These are phyloP conservation scores for Nicotiana undulata DNA, from an alignment of 257 asterid genomes.

Conservation along the genomic window DNA sequence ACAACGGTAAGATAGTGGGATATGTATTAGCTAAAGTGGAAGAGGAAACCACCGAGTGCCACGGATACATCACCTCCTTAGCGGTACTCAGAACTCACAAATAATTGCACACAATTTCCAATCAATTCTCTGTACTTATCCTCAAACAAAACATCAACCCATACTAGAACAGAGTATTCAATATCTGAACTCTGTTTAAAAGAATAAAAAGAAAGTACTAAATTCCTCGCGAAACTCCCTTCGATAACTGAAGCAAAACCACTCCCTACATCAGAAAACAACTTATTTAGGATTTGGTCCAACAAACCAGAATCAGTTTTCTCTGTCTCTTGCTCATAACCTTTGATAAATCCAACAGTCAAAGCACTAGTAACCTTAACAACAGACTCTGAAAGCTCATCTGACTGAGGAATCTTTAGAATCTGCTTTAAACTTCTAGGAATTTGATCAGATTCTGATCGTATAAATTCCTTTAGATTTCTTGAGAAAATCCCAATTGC, in stretches of 20 bases:
- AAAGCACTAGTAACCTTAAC: conserved; percentile 35
- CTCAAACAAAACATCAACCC: conserved; percentile 33
- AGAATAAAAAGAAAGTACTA: conserved; percentile 33
- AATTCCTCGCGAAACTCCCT: conserved; percentile 52
- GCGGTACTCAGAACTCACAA: conserved; percentile 89
- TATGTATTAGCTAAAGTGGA: conserved; percentile 96
- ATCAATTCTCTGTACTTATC: conserved; percentile 45
- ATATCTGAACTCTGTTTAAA: background rate
- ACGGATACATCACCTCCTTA: conserved; percentile 96
- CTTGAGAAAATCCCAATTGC: conserved; percentile 47
- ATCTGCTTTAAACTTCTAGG: conserved; percentile 65
- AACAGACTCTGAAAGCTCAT: conserved; percentile 39
- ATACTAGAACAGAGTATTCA: background rate
- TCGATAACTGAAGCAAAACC: conserved; percentile 61
- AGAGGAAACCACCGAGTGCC: conserved; percentile 91
- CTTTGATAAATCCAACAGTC: conserved; percentile 43
- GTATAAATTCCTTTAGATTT: conserved; percentile 45
- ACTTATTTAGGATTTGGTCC: conserved; percentile 33
- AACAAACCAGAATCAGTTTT: conserved; percentile 10
- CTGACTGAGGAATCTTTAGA: conserved; percentile 40
- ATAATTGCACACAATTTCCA: conserved; percentile 36
- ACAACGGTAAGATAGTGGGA: conserved; percentile 92
- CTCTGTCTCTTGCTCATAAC: conserved; percentile 10
- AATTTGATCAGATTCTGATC: conserved; percentile 52
- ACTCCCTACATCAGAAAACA: conserved; percentile 51